Conservation (phyloP, 108 stramenopile genomes). For the Aureococcus anophagefferens region DNA sequence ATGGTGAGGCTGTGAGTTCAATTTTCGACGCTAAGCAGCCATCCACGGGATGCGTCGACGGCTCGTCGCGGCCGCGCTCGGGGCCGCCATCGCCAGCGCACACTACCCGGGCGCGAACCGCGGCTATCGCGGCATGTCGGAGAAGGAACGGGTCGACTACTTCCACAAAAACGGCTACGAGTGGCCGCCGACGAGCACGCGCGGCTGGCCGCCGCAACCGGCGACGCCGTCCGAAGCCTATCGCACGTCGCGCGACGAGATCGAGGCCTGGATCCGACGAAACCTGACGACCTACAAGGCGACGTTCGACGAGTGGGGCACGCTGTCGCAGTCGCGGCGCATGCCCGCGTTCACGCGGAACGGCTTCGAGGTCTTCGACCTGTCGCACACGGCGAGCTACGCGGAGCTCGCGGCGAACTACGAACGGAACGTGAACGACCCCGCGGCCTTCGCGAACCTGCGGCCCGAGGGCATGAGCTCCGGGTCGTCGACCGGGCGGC, state of each 20-base stretch:
- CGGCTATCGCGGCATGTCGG: too few species aligned
- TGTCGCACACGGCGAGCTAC: not conserved
- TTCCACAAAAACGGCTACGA: too few species aligned
- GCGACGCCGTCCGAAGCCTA: not conserved
- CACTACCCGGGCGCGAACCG: too few species aligned
- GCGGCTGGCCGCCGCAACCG: not conserved
- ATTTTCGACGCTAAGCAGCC: too few species aligned
- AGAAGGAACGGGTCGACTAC: too few species aligned
- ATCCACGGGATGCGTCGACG: too few species aligned
- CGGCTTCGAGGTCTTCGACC: slow-evolving; percentile 6
- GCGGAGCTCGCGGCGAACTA: not conserved
- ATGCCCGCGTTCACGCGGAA: slow-evolving; percentile 7
- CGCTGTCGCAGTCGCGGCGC: not conserved
- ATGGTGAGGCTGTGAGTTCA: too few species aligned
- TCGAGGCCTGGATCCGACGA: slow-evolving; percentile 3
- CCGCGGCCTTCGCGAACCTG: not conserved
- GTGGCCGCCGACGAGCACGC: not conserved
- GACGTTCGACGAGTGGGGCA: not conserved
- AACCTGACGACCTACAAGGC: not conserved
- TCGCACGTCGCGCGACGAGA: not conserved
- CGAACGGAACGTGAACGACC: not conserved
- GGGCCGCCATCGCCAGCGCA: too few species aligned
- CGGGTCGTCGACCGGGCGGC: not conserved
- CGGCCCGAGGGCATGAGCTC: not conserved
- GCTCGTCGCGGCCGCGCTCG: too few species aligned